Evolutionary conservation across 495 filamentous ascomycete species (phyloP).

Genomic region (Talaromyces adpressus): DNA sequence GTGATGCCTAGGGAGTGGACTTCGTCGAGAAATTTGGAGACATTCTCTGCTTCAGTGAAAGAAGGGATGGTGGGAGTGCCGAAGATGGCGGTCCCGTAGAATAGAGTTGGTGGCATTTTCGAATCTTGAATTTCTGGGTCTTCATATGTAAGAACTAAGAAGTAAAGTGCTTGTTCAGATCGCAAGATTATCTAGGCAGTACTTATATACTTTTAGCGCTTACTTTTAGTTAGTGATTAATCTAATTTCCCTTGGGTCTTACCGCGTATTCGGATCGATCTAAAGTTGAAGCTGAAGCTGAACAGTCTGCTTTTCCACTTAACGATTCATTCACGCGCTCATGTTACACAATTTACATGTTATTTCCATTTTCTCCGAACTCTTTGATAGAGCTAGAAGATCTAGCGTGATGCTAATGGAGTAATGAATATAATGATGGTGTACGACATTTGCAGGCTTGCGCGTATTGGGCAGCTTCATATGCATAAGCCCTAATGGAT

Average conservation of each 20-base stretch:
- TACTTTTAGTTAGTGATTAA: background rate
- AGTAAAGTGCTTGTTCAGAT: background rate
- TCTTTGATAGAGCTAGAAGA: background rate
- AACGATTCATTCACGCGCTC: background rate
- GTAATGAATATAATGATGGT: background rate
- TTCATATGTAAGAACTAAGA: background rate
- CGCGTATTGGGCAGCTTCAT: no score
- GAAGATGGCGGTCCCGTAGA: slow-evolving; percentile 30
- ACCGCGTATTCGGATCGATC: no score
- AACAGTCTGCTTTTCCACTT: background rate
- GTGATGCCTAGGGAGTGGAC: slow-evolving; percentile 23
- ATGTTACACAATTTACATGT: background rate
- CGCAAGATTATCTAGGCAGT: background rate
- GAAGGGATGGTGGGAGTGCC: slow-evolving; percentile 19
- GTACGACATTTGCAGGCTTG: no score
- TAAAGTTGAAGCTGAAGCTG: background rate
- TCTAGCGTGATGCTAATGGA: background rate
- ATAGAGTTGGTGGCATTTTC: slow-evolving; percentile 13
- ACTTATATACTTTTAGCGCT: background rate
- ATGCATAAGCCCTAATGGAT: no score
- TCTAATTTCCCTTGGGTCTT: background rate
- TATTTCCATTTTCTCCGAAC: background rate
- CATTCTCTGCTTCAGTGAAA: slow-evolving; percentile 8
- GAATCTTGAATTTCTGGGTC: background rate
- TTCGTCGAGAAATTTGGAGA: slow-evolving; percentile 18